phyloP scores from a whole-genome alignment of 768 basidiomycete species.

The Imleria badia region DNA sequence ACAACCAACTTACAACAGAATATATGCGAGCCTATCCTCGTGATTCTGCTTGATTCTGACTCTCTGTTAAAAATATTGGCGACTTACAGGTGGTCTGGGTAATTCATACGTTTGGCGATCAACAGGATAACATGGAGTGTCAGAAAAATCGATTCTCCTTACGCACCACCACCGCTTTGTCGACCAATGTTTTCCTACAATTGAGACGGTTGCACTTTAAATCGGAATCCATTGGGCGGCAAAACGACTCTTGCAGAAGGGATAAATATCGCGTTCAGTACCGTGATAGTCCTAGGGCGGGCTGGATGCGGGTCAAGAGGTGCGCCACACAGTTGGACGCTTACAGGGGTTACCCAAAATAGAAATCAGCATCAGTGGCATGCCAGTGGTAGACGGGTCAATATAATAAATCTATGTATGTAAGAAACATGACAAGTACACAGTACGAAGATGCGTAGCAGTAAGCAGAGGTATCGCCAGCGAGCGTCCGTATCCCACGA shows the following conservation, averaged over 20 bases:
- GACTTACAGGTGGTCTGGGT: slow-evolving; percentile 56
- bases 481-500: slow-evolving; percentile 27
- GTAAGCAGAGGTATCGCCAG: slow-evolving; percentile 20
- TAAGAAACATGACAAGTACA: slow-evolving; percentile 28
- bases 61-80: background rate
- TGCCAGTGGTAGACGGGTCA: background rate
- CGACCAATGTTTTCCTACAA: slow-evolving; percentile 63
- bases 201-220: slow-evolving; percentile 78
- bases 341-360: slow-evolving; percentile 12
- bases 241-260: background rate
- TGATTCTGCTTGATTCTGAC: background rate
- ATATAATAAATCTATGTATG: slow-evolving; percentile 19
- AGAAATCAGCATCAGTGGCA: background rate
- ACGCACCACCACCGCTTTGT: slow-evolving; percentile 86
- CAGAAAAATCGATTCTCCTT: background rate
- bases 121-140: background rate
- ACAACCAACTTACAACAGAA: slow-evolving; percentile 59
- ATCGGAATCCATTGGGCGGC: slow-evolving; percentile 62
- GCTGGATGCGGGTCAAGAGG: background rate
- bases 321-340: too few species aligned
- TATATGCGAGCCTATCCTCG: slow-evolving; percentile 72
- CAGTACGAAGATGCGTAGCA: slow-evolving; percentile 19
- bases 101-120: slow-evolving; percentile 12
- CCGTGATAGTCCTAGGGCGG: too few species aligned
- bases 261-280: background rate